Base-by-base conservation (phyloP, 768 basidiomycete genomes). In the Exidia glandulosa region DNA sequence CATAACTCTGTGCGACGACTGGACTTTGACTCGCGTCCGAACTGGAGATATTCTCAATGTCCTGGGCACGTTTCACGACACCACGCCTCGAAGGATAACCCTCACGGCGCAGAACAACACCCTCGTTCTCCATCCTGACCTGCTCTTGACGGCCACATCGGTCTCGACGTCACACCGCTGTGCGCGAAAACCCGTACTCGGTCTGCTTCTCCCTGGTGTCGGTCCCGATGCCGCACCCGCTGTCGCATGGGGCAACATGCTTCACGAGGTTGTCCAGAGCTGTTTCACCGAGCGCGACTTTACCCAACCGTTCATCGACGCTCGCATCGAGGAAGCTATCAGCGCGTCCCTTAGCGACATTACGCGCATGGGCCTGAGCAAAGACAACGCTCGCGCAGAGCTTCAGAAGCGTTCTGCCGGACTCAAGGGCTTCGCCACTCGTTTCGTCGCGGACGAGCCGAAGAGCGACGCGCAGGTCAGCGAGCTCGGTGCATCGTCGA, bases 111-210 rank as follows among this genome's bases (percentile, higher is more conserved):
- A 78, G 58, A 68, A 79, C 10, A 86, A 92, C 64, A 74, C 88
- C 55, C 73, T 98, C 59, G 85, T 98, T 63, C 86, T 87, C 56
- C 93, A 98, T 66, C 95, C 95, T 4, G 95, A 99, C 72, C 73
- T 91, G 52, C 86, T 99, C 45, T 72, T 97, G 55, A 94, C 96
- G 2, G 87, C 93, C 29, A 96, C 95, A 0, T 82, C 90, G 1
- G 83, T 98, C 25, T 86, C 93, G 2, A 88, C 83, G 59, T 84
- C 93, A 0, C 77, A 88, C 1, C 83, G 86, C 65, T 99, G 96
- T 70, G 73, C 82, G 25, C 86, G 96, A 10, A 90, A 87, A 71
- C 90, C 95, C 0, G 76, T 98, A n/a, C 74, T 99, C 32, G 83
- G 82, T 45, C 74, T 76, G 47, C 75, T 86, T 57, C 72, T 87